These are phyloP conservation scores for Cenchrus americanus DNA, from an alignment of 176 grass and related monocot genomes.

Conservation along the genomic window DNA sequence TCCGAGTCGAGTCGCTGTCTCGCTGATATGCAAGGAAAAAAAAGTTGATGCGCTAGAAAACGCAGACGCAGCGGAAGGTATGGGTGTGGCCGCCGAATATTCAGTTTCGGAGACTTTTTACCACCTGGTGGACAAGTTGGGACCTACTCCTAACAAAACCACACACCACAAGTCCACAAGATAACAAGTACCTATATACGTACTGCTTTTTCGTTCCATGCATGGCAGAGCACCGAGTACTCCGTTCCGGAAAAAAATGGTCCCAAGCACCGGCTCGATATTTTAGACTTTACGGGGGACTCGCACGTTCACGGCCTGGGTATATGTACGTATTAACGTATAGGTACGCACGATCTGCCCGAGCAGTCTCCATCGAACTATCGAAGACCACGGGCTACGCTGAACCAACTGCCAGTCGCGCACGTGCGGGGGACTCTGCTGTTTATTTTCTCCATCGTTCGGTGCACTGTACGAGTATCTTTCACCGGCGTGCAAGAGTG, in stretches of 20 bases:
- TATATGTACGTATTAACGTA: no score
- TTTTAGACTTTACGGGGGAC: not conserved
- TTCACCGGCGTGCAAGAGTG: not conserved
- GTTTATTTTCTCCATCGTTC: not conserved
- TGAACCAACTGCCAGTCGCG: not conserved
- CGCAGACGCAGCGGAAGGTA: not conserved
- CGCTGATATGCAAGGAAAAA: no score
- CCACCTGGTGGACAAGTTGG: slow-evolving; percentile 6
- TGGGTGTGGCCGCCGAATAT: not conserved
- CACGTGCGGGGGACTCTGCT: not conserved
- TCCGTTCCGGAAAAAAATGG: not conserved
- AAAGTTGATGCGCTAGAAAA: not conserved
- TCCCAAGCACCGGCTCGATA: not conserved
- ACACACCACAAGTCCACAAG: slow-evolving; percentile 4
- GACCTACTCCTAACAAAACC: no score
- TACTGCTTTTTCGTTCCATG: not conserved
- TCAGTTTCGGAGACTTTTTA: not conserved
- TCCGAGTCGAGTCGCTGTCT: no score
- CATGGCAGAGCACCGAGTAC: not conserved
- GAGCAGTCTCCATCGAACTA: not conserved
- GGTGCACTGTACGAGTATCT: not conserved
- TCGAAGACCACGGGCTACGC: no score
- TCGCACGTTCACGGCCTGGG: not conserved
- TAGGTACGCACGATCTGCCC: not conserved
- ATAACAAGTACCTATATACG: not conserved